Evolutionary conservation across 352 stramenopile genomes (phyloP).

Genomic region (Pythium rhizo-oryzae): DNA sequence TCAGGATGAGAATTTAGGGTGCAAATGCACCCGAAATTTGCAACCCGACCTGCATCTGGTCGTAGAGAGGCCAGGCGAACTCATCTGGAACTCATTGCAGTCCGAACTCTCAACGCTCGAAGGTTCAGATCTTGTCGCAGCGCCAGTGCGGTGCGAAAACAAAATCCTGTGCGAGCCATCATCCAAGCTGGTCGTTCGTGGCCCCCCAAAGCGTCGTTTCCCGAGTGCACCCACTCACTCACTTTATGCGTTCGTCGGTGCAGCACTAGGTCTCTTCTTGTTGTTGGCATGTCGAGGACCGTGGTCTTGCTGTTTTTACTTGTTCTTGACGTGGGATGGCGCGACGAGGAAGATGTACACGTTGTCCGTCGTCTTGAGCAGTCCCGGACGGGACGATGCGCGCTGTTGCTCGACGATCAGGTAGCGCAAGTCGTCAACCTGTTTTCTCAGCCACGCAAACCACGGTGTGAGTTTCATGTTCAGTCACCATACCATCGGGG

Average conservation of each 20-base stretch:
- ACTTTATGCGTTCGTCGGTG: too few relatives aligned
- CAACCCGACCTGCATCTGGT: neutral
- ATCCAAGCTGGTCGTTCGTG: too few relatives aligned
- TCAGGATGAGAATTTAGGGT: too few relatives aligned
- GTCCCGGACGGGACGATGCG: slow-evolving; percentile 46
- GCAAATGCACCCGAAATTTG: neutral
- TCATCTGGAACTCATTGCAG: neutral
- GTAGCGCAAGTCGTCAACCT: slow-evolving; percentile 71
- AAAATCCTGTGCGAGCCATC: too few relatives aligned
- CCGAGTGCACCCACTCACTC: too few relatives aligned
- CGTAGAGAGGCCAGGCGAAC: neutral
- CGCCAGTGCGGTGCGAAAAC: too few relatives aligned
- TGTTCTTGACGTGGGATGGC: slow-evolving; percentile 34
- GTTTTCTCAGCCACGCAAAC: neutral
- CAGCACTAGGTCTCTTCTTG: too few relatives aligned
- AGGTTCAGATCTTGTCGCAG: too few relatives aligned
- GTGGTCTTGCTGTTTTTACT: neutral
- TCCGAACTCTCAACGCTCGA: neutral
- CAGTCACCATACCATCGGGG: neutral
- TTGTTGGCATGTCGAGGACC: too few relatives aligned
- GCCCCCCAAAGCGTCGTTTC: too few relatives aligned
- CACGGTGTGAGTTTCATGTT: neutral
- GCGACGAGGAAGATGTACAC: slow-evolving; percentile 80
- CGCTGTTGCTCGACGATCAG: slow-evolving; percentile 65
- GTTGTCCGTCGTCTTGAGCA: slow-evolving; percentile 64